Evolutionary conservation across 352 stramenopile genomes (phyloP).

Genomic region (Halophytophthora batemanensis): DNA sequence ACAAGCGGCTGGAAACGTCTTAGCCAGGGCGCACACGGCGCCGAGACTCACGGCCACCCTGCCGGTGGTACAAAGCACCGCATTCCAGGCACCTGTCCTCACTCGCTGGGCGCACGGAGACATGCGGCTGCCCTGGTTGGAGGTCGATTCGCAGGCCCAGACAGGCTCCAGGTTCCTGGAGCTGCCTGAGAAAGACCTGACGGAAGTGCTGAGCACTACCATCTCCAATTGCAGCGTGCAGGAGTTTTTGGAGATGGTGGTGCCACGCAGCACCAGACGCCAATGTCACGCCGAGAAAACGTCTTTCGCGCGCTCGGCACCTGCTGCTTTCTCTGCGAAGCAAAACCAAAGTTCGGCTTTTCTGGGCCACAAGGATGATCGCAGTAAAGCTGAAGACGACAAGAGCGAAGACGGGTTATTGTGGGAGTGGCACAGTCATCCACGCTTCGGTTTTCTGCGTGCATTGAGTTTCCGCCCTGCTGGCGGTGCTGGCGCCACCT

Average conservation of each 20-base stretch:
- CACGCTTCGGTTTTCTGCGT: constrained; percentile 48
- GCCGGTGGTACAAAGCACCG: constrained; percentile 15
- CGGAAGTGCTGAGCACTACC: constrained; percentile 44
- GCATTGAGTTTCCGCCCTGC: constrained; percentile 48
- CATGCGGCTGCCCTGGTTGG: constrained; percentile 52
- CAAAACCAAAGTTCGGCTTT: not conserved
- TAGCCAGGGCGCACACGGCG: constrained; percentile 19
- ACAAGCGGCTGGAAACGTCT: constrained; percentile 5
- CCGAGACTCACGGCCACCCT: constrained; percentile 11
- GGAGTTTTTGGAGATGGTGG: constrained; percentile 45
- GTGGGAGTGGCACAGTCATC: constrained; percentile 51
- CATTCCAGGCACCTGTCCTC: constrained; percentile 46
- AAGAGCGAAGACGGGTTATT: constrained; percentile 11
- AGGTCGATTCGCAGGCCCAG: constrained; percentile 16
- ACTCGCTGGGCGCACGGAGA: constrained; percentile 23
- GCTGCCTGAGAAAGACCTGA: constrained; percentile 42
- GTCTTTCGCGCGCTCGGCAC: constrained; percentile 12
- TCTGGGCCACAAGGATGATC: not conserved
- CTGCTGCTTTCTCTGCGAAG: constrained; percentile 9
- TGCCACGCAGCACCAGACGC: constrained; percentile 30
- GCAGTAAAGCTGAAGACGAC: constrained; percentile 7
- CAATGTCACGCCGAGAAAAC: constrained; percentile 15
- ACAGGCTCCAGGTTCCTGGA: constrained; percentile 37
- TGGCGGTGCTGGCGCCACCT: constrained; percentile 1
- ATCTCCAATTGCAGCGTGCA: constrained; percentile 35